Base-by-base conservation (phyloP, 2,329 filamentous ascomycete species). In the Periconia digitata region DNA sequence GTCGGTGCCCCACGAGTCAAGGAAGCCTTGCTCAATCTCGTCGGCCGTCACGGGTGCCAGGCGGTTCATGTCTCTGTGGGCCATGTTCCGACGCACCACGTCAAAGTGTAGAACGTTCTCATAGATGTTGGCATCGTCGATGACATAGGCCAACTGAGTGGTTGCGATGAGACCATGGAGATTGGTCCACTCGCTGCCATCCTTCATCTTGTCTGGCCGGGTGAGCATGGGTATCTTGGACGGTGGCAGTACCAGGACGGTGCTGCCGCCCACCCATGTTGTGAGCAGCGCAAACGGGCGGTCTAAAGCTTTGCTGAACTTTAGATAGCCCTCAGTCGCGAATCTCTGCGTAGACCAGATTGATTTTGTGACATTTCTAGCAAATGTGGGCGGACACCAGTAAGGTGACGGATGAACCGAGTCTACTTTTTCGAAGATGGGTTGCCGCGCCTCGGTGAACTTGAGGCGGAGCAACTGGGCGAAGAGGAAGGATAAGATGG, bases 71-170 rank as follows among this genome's bases (percentile, higher is more conserved):
- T 51, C 44, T 22, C 40, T 47, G 8, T 46, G 39, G 12, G 32
- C 36, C 40, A 51, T 18, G 18, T 47, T 18, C 10, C 32, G 36
- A 8, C 47, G 35, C 21, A 44, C 44, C 7, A 51, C 44, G 18
- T 51, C 48, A 21, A 47, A 51, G 36, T 51, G 48, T 5, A 51
- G 10, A 5, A 41, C 17, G 21, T 47, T 47, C 40, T 18, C 16
- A n/a, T 44, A 51, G 15, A 51, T 40, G 16, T 47, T 32, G 40
- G n/a, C 21, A 36, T 51, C 48, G 10, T 17, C 20, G 16, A 51
- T 40, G 20, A 44, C 17, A 38, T 51, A 51, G 40, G 23, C 15
- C 6, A 44, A 22, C 27, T 51, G 48, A 12, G 23, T 43, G 3
- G 44, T 40, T 34, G 43, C 48, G 32, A 51, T 17, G 15, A 37